These are phyloP conservation scores for Lactifluus piperatus DNA, from an alignment of 768 basidiomycete genomes.

Conservation along the genomic window DNA sequence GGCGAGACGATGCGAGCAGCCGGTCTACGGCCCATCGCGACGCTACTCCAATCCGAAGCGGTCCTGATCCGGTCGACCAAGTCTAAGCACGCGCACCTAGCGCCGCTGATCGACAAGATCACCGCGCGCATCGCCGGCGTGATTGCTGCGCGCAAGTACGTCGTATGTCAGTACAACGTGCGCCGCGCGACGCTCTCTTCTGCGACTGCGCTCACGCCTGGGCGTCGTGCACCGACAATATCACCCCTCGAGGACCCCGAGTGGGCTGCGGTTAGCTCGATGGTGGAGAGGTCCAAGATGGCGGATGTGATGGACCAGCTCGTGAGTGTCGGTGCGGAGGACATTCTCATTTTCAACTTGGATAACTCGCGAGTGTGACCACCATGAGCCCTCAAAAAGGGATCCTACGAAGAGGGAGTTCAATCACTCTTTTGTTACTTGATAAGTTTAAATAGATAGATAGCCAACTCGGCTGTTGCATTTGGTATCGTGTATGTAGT, in stretches of 20 bases:
- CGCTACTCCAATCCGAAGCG: conserved; percentile 79
- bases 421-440: too few relatives aligned
- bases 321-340: conserved; percentile 76
- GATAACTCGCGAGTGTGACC: conserved; percentile 86
- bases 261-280: conserved; percentile 89
- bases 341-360: conserved; percentile 81
- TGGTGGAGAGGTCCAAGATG: conserved; percentile 78
- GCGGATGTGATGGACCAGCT: conserved; percentile 88
- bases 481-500: not conserved
- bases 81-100: conserved; percentile 53
- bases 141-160: conserved; percentile 77
- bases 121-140: conserved; percentile 88
- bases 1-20: conserved; percentile 99
- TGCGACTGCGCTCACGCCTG: conserved; percentile 75
- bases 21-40: conserved; percentile 88
- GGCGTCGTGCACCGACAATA: conserved; percentile 82
- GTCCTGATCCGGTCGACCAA: conserved; percentile 80
- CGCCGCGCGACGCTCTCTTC: conserved; percentile 48
- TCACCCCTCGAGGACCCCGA: conserved; percentile 70
- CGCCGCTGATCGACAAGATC: conserved; percentile 66
- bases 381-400: not conserved
- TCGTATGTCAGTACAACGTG: conserved; percentile 90
- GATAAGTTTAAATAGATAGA: not conserved
- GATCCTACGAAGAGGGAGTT: not conserved
- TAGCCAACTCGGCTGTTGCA: not conserved